Evolutionary conservation across 805 yeast genomes (phyloP), one percentile per base, ranked within the genome.

Genomic region (Kodamaea kaohsiungensis): DNA sequence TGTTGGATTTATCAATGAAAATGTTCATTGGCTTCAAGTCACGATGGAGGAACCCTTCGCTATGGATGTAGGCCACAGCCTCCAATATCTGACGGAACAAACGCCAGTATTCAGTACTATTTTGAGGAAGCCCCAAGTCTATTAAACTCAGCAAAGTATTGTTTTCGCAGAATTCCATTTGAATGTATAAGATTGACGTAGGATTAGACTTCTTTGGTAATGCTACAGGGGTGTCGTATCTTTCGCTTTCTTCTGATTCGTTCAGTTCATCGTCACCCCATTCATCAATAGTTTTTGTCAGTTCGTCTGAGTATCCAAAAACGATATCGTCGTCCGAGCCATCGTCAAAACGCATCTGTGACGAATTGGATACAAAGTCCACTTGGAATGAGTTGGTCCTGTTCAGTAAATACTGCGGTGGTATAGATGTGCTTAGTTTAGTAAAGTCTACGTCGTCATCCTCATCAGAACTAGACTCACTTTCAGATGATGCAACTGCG

Each of bases 151-250:
- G 81, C 27, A 95, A 71, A 0, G 99, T 93, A 54, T 89, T 90
- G 65, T 93, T 95, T 64, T 95, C 99, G 71, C 99, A 95, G 63
- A 95, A 95, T 68, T 95, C 99, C 99, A 95, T 95, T 66, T 95
- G 99, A 60, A 95, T 95, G 67, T 89, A 95, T 30, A 95, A 71
- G 0, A 96, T 91, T 51, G 92, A 88, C 58, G 35, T 27, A 15
- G 46, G 46, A 9, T 38, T 35, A 12, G 43, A 37, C 16, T 46
- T 46, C 45, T 40, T 40, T 17, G 10, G 45, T 19, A 16, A 40
- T 40, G 10, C 17, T 4, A 19, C 45, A 40, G 25, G n/a, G 48
- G 48, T 27, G 30, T 18, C 33, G 15, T 16, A 13, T 13, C 46
- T 53, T 7, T 30, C 50, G 18, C 47, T 45, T 22, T 43, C 53